Percentiles rank a stretch among this genome's conserved stretches.
These are phyloP conservation scores for Penicillium nordicum DNA, from an alignment of 2,329 filamentous ascomycete genomes.

Conservation along the genomic window DNA sequence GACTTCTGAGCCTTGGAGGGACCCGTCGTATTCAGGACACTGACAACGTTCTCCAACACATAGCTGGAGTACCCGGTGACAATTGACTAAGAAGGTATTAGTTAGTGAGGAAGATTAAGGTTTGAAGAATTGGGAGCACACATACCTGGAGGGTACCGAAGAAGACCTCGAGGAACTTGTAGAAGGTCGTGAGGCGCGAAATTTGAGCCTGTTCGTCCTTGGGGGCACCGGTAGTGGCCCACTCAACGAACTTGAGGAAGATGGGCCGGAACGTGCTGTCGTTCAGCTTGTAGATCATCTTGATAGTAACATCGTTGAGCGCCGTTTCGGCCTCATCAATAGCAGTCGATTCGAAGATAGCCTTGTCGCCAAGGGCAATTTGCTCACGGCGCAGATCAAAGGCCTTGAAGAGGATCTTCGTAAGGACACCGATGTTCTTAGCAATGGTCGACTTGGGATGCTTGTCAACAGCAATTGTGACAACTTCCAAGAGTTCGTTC, in stretches of 20 bases:
- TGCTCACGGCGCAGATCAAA: conserved; percentile 50
- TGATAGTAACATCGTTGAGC: conserved; percentile 69
- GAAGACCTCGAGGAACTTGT: conserved; percentile 74
- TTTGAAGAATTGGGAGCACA: background rate
- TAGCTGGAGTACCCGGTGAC: conserved; percentile 90
- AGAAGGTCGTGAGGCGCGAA: conserved; percentile 70
- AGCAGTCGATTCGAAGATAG: conserved; percentile 46
- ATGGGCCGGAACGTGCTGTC: conserved; percentile 90
- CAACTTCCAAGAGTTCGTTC: conserved; percentile 65
- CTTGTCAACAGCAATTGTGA: conserved; percentile 69
- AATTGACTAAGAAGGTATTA: conserved; percentile 58
- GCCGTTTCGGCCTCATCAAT: conserved; percentile 59
- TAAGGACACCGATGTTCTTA: conserved; percentile 69
- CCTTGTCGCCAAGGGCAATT: conserved; percentile 25
- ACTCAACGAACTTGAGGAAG: conserved; percentile 81
- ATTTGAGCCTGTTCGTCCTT: conserved; percentile 59
- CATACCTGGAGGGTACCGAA: conserved; percentile 73
- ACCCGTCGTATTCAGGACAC: conserved; percentile 52
- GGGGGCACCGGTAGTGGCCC: conserved; percentile 61
- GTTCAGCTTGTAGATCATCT: conserved; percentile 96
- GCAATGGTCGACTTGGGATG: conserved; percentile 75
- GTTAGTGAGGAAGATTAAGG: background rate
- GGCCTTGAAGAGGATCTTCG: conserved; percentile 55
- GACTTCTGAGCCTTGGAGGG: conserved; percentile 49
- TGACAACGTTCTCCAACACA: conserved; percentile 70